Base-by-base conservation (phyloP, 1,284 basidiomycete species). In the Amylostereum areolatum region DNA sequence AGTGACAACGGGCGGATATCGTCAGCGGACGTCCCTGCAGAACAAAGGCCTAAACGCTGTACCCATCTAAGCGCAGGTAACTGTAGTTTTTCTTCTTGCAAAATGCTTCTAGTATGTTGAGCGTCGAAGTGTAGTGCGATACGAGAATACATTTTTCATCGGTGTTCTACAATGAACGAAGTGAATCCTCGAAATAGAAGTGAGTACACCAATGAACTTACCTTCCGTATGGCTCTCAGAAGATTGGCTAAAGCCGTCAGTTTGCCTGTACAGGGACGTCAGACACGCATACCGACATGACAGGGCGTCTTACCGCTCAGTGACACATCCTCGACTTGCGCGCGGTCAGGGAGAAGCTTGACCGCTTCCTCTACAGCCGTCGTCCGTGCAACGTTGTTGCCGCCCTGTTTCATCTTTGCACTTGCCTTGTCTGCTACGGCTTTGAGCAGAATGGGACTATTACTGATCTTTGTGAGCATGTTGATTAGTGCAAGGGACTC, bases 81-180 rank as follows among this genome's bases (percentile, higher is more conserved):
- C 84, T 81, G 64, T 94, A 97, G 8, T 74, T 70, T 60, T 78
- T 82, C 55, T 78, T 81, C 61, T 84, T 80, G 69, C 93, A 95
- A 59, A 87, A 88, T 4, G 80, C 81, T 69, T 98, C 92, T 35
- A 99, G 73, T 52, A 99, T 81, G 62, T 98, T 90, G 48, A 99
- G 80, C 1, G 96, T 97, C 3, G 88, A 85, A 1, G 91, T 93
- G 61, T 87, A 94, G 61, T 93, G 91, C 24, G 91, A 94, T 27
- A 95, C 91, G 43, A 97, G 68, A 35, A 97, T 87, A 57, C 92
- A 89, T 77, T 97, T 97, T 67, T 99, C 97, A 34, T 89, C 83
- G 0, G 91, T 95, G 36, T 75, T 71, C 74, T 84, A 57, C 45
- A 59, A 58, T 30, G 45, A 39, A n/a, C n/a, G n/a, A n/a, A n/a